Base-by-base conservation (phyloP, 1,139 yeast species). In the Saccharomyces hybrid region DNA sequence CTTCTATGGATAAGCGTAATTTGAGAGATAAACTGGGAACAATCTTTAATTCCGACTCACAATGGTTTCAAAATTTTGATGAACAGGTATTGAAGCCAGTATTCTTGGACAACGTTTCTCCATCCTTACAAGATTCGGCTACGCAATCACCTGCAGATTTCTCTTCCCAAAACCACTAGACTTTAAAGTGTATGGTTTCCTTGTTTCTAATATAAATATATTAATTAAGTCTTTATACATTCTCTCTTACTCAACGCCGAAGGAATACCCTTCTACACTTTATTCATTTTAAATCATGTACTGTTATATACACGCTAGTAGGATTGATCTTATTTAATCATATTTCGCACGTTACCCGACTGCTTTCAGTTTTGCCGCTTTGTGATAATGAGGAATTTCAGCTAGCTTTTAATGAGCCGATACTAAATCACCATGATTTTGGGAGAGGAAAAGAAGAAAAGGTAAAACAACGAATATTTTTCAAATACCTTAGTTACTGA, bases 1-100 rank as follows among this genome's bases (percentile, higher is more conserved):
- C 53, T n/a, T 61, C 68, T 7, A 41, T 57, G 16, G 65, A 62
- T 31, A 51, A 58, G 9, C 55, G 54, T 34, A 60, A 57, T 14
- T 48, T 63, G 6, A 64, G 59, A 51, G 64, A 63, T 31, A 57
- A 65, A 5, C 29, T 74, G n/a, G 69, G 74, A 8, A 76, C 73
- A 41, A 65, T 78, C 23, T 66, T 80, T 46, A 79, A 81, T 59
- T 82, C 88, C 5, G 95, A 86, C 62, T 87, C 95, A 11, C 83
- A 82, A 64, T 93, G 99, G 97, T 93, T 93, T 70, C 84, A 89
- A 27, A 85, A 83, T 63, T 88, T 93, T 68, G 99, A 93, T 68
- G 96, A 93, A 63, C 88, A 89, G 67, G 95, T 93, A n/a, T 78
- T 93, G 61, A 95, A 93, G 69, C 99, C 99, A 0, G 98, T 93